These are phyloP conservation scores for Yamadazyma insecticola DNA, from an alignment of 805 yeast species.

Conservation along the genomic window DNA sequence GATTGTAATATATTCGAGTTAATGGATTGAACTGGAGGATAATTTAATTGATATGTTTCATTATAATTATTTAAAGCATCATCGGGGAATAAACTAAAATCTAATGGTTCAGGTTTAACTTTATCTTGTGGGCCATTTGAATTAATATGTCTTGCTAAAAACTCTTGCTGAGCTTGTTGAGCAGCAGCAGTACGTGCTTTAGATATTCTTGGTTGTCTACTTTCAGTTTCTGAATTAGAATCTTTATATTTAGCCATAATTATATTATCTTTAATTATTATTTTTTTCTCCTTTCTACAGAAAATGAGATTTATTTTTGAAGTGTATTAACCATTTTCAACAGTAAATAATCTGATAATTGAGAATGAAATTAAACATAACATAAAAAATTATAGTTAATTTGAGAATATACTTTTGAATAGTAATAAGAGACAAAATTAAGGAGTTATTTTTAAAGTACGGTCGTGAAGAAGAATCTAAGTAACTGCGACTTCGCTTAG, in stretches of 20 bases:
- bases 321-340: no score
- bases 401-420: no score
- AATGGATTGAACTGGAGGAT: slow-evolving; percentile 59
- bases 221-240: slow-evolving; percentile 32
- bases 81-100: slow-evolving; percentile 62
- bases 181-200: slow-evolving; percentile 49
- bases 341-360: no score
- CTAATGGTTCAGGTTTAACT: slow-evolving; percentile 53
- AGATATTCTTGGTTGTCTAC: slow-evolving; percentile 39
- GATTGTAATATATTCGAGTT: slow-evolving; percentile 69
- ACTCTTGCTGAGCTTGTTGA: slow-evolving; percentile 67
- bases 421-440: no score
- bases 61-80: slow-evolving; percentile 67
- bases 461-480: no score
- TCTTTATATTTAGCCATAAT: slow-evolving; percentile 20
- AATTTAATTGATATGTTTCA: slow-evolving; percentile 49
- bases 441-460: no score
- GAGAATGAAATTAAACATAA: no score
- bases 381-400: no score
- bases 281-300: no score
- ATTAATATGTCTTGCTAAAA: slow-evolving; percentile 61
- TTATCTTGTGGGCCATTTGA: slow-evolving; percentile 67
- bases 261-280: no score
- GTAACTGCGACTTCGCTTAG: no score
- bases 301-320: no score